These are phyloP conservation scores for Trametes cinnabarina DNA, from an alignment of 768 basidiomycete species.

Conservation along the genomic window DNA sequence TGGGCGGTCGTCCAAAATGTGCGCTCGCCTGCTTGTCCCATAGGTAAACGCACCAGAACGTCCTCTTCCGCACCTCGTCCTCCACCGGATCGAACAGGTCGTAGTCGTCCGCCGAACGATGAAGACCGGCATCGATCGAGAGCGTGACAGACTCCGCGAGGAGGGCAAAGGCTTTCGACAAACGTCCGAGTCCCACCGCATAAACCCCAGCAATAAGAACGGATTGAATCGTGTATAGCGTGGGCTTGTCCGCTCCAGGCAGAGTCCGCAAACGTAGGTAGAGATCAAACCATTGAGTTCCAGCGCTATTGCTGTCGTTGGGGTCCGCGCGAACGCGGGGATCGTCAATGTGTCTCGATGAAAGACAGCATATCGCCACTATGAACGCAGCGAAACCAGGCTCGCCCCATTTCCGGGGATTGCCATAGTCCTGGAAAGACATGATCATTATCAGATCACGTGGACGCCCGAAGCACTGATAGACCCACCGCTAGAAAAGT, in stretches of 20 bases:
- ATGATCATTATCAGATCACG: slow-evolving; percentile 5
- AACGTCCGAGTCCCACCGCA: slow-evolving; percentile 84
- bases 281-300: slow-evolving; percentile 89
- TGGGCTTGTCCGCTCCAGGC: slow-evolving; percentile 84
- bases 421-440: slow-evolving; percentile 74
- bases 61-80: slow-evolving; percentile 88
- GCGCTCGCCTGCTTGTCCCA: slow-evolving; percentile 94
- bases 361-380: slow-evolving; percentile 88
- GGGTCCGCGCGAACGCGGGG: slow-evolving; percentile 83
- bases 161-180: slow-evolving; percentile 83
- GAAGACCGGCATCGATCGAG: slow-evolving; percentile 85
- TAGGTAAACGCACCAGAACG: slow-evolving; percentile 94
- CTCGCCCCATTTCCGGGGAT: slow-evolving; percentile 93
- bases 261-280: slow-evolving; percentile 85
- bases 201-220: slow-evolving; percentile 91
- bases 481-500: slow-evolving; percentile 69
- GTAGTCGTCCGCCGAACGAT: slow-evolving; percentile 82
- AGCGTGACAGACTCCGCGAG: slow-evolving; percentile 86
- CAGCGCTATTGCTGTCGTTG: slow-evolving; percentile 81
- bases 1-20: slow-evolving; percentile 86
- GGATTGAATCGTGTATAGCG: slow-evolving; percentile 88
- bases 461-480: slow-evolving; percentile 7
- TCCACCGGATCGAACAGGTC: slow-evolving; percentile 88
- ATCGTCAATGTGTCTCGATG: slow-evolving; percentile 91
- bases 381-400: slow-evolving; percentile 94